Evolutionary conservation across 192 early-diverging fungal genomes (phyloP), one percentile per base, ranked within the genome.

Genomic region (Gorgonomyces haynaldii): DNA sequence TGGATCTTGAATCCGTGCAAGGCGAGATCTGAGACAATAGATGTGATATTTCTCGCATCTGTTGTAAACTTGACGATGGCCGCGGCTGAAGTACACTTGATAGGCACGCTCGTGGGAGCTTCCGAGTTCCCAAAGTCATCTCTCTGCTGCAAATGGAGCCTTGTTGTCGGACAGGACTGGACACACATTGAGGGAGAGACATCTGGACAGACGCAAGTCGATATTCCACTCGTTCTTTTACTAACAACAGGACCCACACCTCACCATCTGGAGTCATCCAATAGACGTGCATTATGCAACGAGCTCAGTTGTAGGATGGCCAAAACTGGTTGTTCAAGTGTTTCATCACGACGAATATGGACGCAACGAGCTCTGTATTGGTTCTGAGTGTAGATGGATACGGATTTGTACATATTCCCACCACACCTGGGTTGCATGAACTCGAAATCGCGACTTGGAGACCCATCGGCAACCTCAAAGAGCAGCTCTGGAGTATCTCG

Each of bases 231-330:
- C 3, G 45, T 45, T 43, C 27, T 9, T 19, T 52, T 57, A 2
- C n/a, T 26, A 17, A 52, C 42, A 55, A 58, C 0, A 74, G 71
- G 68, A 76, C 44, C 42, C 50, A n/a, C 34, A 50, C 20, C 63
- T 56, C 20, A 58, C 58, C 20, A 58, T 70, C 5, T 76, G 74
- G 74, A 58, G 49, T 27, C 74, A 76, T 65, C 74, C 74, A n/a
- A 62, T 44, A 76, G 74, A 76, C 55, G 25, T 76, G 2, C 74
- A 76, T 43, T 76, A 70, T 37, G 51, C 66, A 16, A 76, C 74
- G 23, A 70, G 61, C 35, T 54, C 67, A 4, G 31, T 76, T 10
- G 43, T 47, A 1, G 70, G 70, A 29, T 76, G 74, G 74, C 74
- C 74, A 16, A 76, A 76, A 37, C n/a, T 76, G 0, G 56, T 67